Evolutionary conservation across 441 rosid genomes (phyloP), one percentile per base, ranked within the genome.

Genomic region (Adansonia rubrostipa): DNA sequence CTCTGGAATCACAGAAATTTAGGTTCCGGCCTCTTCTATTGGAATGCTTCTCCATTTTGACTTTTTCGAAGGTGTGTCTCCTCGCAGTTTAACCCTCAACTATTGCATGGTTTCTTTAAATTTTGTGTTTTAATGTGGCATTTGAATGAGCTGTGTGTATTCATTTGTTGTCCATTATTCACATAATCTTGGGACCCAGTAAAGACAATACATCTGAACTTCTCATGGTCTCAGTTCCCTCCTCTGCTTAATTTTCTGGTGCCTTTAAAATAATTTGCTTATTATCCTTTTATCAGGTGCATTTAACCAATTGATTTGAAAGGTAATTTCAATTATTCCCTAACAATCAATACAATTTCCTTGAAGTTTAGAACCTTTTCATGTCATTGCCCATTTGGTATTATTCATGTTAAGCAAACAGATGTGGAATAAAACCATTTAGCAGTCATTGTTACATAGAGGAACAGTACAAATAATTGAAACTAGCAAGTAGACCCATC

Each of bases 1-100:
- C 82, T 76, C 81, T 94, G 79, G 94, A 89, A 81, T 74, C 82
- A 72, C 97, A 94, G 71, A 89, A 92, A 84, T 90, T 78, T 83
- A 94, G 90, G 70, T 94, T 92, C 88, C 90, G 98, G 91, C 90
- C 93, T 73, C 93, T 94, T 79, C 87, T 54, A 77, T 81, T 80
- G 62, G 92, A 85, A 28, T 91, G 93, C 87, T 86, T 88, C 62
- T 81, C 88, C 80, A 87, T 92, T 85, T 79, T 94, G 86, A 87
- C 87, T 61, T 79, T 87, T 84, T 87, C 91, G 68, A 82, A 88
- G 91, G 98, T 94, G 47, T 51, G 86, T 72, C 57, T 80, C 63
- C 81, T 73, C 33, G 19, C 33, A 56, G 65, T 56, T 56, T 73
- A 73, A 57, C 66, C 13, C 54, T 78, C 74, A 76, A 40, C 7